Base-by-base conservation (phyloP, 2,329 filamentous ascomycete genomes). In the Xylaria arbuscula region DNA sequence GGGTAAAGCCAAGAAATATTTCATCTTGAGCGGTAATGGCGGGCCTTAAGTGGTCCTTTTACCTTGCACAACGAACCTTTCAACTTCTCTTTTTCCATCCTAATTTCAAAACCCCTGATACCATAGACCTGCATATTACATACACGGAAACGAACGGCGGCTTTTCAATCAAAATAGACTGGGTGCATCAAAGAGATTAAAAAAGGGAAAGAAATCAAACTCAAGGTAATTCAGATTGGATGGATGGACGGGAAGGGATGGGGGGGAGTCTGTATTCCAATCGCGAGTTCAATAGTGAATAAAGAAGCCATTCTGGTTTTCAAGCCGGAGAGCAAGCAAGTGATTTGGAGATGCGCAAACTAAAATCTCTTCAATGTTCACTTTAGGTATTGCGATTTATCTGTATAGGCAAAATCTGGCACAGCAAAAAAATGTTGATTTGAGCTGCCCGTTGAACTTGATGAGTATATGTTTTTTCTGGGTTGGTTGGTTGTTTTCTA, bases 121-220 rank as follows among this genome's bases (percentile, higher is more conserved):
- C 56, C 56, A 68, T 67, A 67, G 65, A 68, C 47, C 53, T 68
- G 63, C 66, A 68, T 66, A 58, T 19, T 54, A 68, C 53, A 48
- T 58, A 66, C 57, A 68, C n/a, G 62, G 58, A 54, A 60, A 53
- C 13, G 42, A 60, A 53, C 6, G 34, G 47, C 50, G 62, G 55
- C 19, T 28, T n/a, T 45, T 50, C 22, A 51, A 22, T 56, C 34
- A 38, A 17, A 57, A 68, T 65, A 68, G 62, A 68, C 34, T 10
- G 19, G 66, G 66, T 34, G 56, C 42, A 60, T 56, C 51, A 6
- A 19, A 45, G 56, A 28, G 28, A 28, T 28, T 28, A 2, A 28
- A 28, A 28, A 32, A 28, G 55, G 19, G 47, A 57, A 40, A 38
- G 58, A 38, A 47, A 54, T 3, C 11, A 45, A 36, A 51, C 5